Conservation (phyloP, 257 asterid species). For the Hygrophila difformis region DNA sequence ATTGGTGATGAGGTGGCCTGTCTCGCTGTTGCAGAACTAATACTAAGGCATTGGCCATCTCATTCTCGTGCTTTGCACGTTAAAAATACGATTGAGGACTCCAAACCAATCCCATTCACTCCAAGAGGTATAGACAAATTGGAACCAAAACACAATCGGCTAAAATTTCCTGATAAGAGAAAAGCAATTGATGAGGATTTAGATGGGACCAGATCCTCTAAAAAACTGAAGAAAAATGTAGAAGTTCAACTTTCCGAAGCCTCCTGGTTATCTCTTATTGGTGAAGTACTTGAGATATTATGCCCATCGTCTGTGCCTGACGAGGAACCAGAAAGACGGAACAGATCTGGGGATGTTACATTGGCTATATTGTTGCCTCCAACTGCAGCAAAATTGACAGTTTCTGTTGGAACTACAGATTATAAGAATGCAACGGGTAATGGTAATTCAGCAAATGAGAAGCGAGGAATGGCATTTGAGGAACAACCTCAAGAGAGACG, state of each 20-base stretch:
- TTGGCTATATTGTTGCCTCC: slow-evolving; percentile 46
- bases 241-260: slow-evolving; percentile 66
- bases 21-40: slow-evolving; percentile 75
- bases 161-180: slow-evolving; percentile 80
- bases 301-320: slow-evolving; percentile 24
- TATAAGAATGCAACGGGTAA: slow-evolving; percentile 26
- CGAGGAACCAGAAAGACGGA: slow-evolving; percentile 29
- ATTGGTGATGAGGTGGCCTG: slow-evolving; percentile 98
- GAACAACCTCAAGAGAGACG: slow-evolving; percentile 99
- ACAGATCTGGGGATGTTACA: slow-evolving; percentile 41
- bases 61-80: slow-evolving; percentile 97
- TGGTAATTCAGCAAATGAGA: slow-evolving; percentile 39
- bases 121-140: slow-evolving; percentile 93
- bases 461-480: slow-evolving; percentile 47
- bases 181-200: slow-evolving; percentile 45
- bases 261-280: slow-evolving; percentile 74
- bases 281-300: slow-evolving; percentile 50
- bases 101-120: slow-evolving; percentile 66
- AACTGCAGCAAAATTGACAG: slow-evolving; percentile 31
- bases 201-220: slow-evolving; percentile 28
- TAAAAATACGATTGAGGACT: slow-evolving; percentile 68
- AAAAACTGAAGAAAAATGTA: slow-evolving; percentile 51
- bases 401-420: slow-evolving; percentile 33
- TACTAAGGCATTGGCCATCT: slow-evolving; percentile 93
- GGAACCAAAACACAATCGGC: slow-evolving; percentile 70